Conservation (phyloP, 2,329 filamentous ascomycete genomes). For the Ophiocordyceps camponoti-floridani region DNA sequence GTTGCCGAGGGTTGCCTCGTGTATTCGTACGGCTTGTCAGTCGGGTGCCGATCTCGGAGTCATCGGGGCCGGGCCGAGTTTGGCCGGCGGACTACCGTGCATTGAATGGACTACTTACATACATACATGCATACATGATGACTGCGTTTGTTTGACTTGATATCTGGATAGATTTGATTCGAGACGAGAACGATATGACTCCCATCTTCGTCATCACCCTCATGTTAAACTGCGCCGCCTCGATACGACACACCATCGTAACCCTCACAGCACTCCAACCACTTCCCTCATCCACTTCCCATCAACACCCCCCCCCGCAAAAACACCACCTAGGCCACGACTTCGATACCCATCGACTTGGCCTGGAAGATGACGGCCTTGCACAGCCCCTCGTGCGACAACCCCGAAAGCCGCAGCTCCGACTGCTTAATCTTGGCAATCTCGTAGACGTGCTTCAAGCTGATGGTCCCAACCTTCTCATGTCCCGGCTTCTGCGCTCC, state of each 20-base stretch:
- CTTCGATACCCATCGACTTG: conserved; percentile 55
- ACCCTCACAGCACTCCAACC: too few species aligned
- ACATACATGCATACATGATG: too few species aligned
- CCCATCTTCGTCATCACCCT: not conserved
- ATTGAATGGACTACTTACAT: too few species aligned
- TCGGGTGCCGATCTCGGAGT: not conserved
- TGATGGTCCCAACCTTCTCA: conserved; percentile 62
- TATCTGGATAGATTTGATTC: too few species aligned
- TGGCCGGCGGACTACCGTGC: not conserved
- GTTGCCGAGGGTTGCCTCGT: not conserved
- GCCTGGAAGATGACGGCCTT: conserved; percentile 58
- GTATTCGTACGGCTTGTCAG: not conserved
- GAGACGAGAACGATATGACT: too few species aligned
- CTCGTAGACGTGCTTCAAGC: conserved; percentile 90
- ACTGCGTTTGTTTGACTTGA: too few species aligned
- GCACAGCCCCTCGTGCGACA: conserved; percentile 54
- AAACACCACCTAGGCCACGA: conserved; percentile 34
- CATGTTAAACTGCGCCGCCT: too few species aligned
- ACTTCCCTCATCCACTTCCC: not conserved
- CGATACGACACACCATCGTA: too few species aligned
- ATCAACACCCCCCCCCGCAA: not conserved
- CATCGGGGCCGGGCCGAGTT: not conserved
- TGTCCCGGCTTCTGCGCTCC: conserved; percentile 60
- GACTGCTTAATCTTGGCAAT: conserved; percentile 92
- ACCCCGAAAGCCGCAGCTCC: conserved; percentile 55